Evolutionary conservation across 2,329 filamentous ascomycete genomes (phyloP), one percentile per base, ranked within the genome.

Genomic region (Sporothrix pallida): DNA sequence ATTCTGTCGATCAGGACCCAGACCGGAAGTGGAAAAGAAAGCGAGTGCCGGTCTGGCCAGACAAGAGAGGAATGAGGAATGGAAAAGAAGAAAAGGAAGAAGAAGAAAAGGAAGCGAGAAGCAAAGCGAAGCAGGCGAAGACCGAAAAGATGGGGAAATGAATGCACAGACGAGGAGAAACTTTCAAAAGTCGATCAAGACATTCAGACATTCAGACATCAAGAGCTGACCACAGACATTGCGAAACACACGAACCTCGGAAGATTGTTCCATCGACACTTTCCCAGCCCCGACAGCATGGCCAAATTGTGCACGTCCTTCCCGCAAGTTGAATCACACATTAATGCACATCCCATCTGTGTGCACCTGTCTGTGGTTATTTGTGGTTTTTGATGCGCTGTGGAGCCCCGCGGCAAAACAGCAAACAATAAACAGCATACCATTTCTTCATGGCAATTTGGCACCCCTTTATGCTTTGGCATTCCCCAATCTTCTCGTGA

Each of bases 1-100:
- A 26, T 52, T 52, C 65, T 68, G 65, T 68, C 48, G 65, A 68
- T 68, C 65, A 68, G 63, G 63, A 68, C 63, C 23, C 37, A 44
- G 60, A 13, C 65, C 23, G 48, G 65, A 68, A 68, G 50, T 46
- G 46, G 65, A n/a, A 48, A 63, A 26, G 42, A 42, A 71, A 52
- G 54, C 56, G 54, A 52, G 20, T 37, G 44, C 15, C 8, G 62
- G 62, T 67, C 62, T 48, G 62, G 42, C 62, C 62, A 67, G 20
- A 42, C 48, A 42, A 37, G 12, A n/a, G 23, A 26, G 23, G 23
- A 26, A 1, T 37, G 31, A 71, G 20, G 26, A 62, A 37, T 12
- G 44, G 50, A 17, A 60, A 67, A 8, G 48, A 46, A 10, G 20
- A 23, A 10, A 68, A 48, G 58, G n/a, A 52, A 17, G 13, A 31